phyloP scores from a whole-genome alignment of 441 rosid genomes.

The Adansonia rubrostipa region DNA sequence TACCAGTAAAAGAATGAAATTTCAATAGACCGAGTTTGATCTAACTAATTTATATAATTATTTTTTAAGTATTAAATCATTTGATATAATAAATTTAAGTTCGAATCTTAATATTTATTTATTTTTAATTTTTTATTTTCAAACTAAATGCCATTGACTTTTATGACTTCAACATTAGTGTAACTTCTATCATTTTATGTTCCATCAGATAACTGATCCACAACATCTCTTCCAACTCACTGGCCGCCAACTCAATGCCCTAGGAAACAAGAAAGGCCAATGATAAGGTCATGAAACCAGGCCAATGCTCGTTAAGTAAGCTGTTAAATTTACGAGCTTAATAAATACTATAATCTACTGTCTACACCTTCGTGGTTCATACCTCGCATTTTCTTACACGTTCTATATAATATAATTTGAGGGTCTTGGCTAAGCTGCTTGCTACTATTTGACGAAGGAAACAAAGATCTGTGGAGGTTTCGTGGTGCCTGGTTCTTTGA shows the following conservation, averaged over 20 bases:
- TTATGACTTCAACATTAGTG: background rate
- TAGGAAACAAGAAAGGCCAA: conserved; percentile 20
- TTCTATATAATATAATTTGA: background rate
- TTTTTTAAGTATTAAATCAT: too few relatives aligned
- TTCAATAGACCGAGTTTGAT: too few relatives aligned
- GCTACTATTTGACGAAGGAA: background rate
- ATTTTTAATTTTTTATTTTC: too few relatives aligned
- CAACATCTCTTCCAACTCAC: background rate
- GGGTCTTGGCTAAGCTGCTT: background rate
- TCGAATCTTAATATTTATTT: too few relatives aligned
- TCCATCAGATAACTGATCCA: conserved; percentile 12
- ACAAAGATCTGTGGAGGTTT: background rate
- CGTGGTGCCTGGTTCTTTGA: background rate
- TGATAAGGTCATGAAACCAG: conserved; percentile 25
- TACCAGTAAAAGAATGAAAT: too few relatives aligned
- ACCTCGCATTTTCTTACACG: background rate
- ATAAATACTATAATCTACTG: background rate
- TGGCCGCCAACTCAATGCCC: conserved; percentile 27
- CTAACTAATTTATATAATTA: too few relatives aligned
- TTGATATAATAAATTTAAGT: too few relatives aligned
- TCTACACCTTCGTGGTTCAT: background rate
- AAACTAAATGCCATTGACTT: background rate
- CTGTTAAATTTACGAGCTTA: background rate
- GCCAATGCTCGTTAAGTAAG: background rate
- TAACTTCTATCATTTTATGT: conserved; percentile 6